Base-by-base conservation (phyloP, 148 eudicot genomes). In the Amaranthus hypochondriacus region DNA sequence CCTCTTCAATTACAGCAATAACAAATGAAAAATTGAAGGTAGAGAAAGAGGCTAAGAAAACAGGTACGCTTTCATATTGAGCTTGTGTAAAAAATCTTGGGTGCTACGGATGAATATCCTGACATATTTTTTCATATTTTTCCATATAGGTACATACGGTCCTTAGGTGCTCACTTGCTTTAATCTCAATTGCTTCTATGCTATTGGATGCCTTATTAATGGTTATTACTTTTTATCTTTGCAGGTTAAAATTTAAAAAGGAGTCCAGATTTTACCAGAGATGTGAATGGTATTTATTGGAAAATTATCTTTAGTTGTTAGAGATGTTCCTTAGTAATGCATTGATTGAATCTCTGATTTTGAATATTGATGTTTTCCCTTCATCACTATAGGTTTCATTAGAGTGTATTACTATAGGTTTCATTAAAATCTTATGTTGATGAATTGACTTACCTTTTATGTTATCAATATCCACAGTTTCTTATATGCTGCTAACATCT, bases 1-100 rank as follows among this genome's bases (percentile, higher is more conserved):
- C 96, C 56, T 88, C 98, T 53, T 94, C 98, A 9, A 81, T 92
- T 44, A 83, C 93, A 70, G 98, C 98, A 56, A 87, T 94, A 80
- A 93, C 98, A 69, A 94, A 94, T 81, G 98, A 94, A 76, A 94
- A 94, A 85, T 60, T 94, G 15, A 94, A 91, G 80, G 96, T 93
- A 54, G 98, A 92, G 77, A 94, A 94, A 75, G 98, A 94, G 84
- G 97, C 98, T 70, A 94, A 94, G 96, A 92, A 94, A 88, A 83
- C 87, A 84, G 98, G 98, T 93, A 82, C 42, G 44, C 8, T 9
- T 76, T 18, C 15, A 9, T 57, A n/a, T 5, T 56, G 14, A 51
- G 43, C 7, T 28, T 10, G 9, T 48, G 54, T 72, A 48, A 9
- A 7, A 5, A 18, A 69, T 39, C 15, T 77, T 66, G 9, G 49